Evolutionary conservation across 139 green algal genomes (phyloP).

Genomic region (Protoeuglena noctilucae): DNA sequence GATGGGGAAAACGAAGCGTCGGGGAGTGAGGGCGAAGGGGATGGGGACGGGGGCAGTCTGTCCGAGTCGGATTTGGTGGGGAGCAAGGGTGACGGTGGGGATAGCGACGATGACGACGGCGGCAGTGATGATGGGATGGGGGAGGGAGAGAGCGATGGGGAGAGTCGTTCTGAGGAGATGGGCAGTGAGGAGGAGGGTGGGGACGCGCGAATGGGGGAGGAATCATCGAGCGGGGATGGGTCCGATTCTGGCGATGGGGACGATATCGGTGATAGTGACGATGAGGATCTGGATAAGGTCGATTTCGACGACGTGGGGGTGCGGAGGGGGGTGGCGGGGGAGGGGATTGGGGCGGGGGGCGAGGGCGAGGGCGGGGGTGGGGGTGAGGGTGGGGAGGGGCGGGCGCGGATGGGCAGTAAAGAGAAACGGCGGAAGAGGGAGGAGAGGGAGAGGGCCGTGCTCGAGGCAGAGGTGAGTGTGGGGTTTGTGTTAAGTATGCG

Average conservation of each 20-base stretch:
- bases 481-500: too few relatives aligned
- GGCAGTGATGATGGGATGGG: conserved; percentile 22
- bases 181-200: not conserved
- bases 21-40: conserved; percentile 1
- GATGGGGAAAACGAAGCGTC: conserved; percentile 5
- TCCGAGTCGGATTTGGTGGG: not conserved
- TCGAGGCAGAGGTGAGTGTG: not conserved
- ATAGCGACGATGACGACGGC: conserved; percentile 13
- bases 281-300: conserved; percentile 2
- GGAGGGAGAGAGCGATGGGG: conserved; percentile 18
- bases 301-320: conserved; percentile 16
- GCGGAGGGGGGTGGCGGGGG: conserved; percentile 14
- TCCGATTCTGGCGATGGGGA: conserved; percentile 17
- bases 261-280: conserved; percentile 3
- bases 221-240: too few relatives aligned
- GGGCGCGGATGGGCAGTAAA: too few relatives aligned
- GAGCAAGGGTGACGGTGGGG: not conserved
- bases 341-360: conserved; percentile 1
- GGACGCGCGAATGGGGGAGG: conserved; percentile 7
- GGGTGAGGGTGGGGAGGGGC: not conserved
- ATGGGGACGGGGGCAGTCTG: conserved; percentile 27
- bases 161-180: too few relatives aligned
- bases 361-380: not conserved
- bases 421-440: not conserved
- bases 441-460: not conserved